phyloP scores from a whole-genome alignment of 805 yeast species.

The Myxozyma neotropica region DNA sequence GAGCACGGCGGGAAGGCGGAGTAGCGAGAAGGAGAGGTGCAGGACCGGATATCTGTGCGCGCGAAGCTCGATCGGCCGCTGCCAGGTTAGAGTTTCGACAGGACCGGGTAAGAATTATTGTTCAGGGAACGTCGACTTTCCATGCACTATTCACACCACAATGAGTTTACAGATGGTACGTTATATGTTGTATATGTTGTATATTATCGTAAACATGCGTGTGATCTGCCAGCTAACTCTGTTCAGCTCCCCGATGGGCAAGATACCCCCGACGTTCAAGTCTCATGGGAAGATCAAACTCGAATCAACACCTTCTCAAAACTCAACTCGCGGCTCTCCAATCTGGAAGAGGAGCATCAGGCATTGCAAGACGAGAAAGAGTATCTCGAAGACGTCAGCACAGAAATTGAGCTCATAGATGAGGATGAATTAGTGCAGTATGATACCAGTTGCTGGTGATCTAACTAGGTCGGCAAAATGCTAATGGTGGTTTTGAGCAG shows the following conservation, averaged over 20 bases:
- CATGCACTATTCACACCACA: background rate
- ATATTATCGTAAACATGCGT: background rate
- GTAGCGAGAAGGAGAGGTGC: too few species aligned
- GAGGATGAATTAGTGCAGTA: constrained; percentile 47
- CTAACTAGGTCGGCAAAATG: background rate
- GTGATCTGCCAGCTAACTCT: too few species aligned
- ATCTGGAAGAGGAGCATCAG: constrained; percentile 53
- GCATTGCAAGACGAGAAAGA: constrained; percentile 71
- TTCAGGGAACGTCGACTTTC: too few species aligned
- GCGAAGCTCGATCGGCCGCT: too few species aligned
- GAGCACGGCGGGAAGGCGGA: too few species aligned
- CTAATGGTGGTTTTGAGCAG: constrained; percentile 5
- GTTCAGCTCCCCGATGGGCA: constrained; percentile 31
- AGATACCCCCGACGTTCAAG: constrained; percentile 49
- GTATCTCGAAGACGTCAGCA: constrained; percentile 78
- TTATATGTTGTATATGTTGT: background rate
- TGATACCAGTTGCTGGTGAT: too few species aligned
- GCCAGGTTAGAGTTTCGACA: too few species aligned
- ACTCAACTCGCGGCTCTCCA: constrained; percentile 70
- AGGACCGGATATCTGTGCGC: too few species aligned
- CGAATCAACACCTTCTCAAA: constrained; percentile 87
- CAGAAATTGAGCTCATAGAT: constrained; percentile 86
- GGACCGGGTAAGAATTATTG: too few species aligned
- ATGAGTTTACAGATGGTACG: constrained; percentile 30
- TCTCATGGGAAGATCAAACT: constrained; percentile 82